Percentiles rank a stretch among this genome's conserved stretches.
Evolutionary conservation across 352 stramenopile species (phyloP).

Genomic region (Globisporangium nagaii): DNA sequence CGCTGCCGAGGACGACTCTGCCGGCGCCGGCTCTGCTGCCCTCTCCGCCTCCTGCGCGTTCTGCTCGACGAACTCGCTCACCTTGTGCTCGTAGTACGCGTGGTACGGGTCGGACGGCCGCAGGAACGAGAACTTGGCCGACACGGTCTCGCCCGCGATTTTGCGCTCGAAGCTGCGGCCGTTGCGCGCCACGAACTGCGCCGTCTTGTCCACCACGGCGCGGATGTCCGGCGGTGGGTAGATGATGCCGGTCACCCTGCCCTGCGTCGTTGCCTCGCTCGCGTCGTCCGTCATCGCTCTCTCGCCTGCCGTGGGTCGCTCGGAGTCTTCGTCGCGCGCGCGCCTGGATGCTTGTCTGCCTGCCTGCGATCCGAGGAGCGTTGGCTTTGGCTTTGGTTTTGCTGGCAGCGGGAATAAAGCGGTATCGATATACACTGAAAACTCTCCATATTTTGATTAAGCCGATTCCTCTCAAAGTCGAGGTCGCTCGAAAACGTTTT

Average conservation of each 20-base stretch:
- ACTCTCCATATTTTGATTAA: too few species aligned
- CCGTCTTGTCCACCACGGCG: slow-evolving; percentile 97
- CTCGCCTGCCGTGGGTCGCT: neutral
- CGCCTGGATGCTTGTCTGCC: too few species aligned
- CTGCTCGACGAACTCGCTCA: slow-evolving; percentile 77
- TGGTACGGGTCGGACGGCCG: slow-evolving; percentile 94
- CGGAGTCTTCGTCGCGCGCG: neutral
- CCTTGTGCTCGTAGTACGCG: slow-evolving; percentile 98
- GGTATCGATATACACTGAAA: too few species aligned
- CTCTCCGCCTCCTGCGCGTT: slow-evolving; percentile 16
- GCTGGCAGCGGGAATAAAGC: too few species aligned
- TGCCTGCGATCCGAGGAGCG: too few species aligned
- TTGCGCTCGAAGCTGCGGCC: slow-evolving; percentile 96
- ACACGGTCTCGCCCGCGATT: slow-evolving; percentile 95
- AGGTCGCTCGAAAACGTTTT: too few species aligned
- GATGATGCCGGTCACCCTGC: slow-evolving; percentile 91
- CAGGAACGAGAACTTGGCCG: slow-evolving; percentile 98
- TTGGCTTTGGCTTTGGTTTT: too few species aligned
- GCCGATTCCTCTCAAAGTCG: too few species aligned
- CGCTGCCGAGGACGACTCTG: slow-evolving; percentile 1
- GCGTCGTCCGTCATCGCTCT: slow-evolving; percentile 12
- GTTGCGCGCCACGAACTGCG: slow-evolving; percentile 97
- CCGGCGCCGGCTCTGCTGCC: slow-evolving; percentile 18
- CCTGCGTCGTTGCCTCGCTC: slow-evolving; percentile 42
- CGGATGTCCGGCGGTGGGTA: slow-evolving; percentile 97